Conservation (phyloP, 345 rosid species). For the Lumnitzera littorea region DNA sequence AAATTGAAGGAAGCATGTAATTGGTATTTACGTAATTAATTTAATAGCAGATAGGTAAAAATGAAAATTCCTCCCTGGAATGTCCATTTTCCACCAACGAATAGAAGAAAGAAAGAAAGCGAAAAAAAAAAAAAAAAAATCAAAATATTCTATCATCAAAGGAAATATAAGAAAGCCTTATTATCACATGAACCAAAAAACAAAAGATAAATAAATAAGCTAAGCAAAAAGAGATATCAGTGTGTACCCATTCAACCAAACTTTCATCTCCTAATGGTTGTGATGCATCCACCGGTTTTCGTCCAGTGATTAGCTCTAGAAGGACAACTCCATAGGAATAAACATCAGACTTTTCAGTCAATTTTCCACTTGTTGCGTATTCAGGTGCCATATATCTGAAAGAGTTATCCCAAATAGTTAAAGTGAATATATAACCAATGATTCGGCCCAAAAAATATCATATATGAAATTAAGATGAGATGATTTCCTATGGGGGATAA, state of each 20-base stretch:
- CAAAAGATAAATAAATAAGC: neutral
- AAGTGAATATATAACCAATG: neutral
- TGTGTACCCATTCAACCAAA: constrained; percentile 89
- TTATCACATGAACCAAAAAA: neutral
- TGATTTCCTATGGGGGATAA: too few relatives aligned
- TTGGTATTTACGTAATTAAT: too few relatives aligned
- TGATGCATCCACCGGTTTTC: constrained; percentile 85
- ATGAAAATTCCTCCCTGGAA: too few relatives aligned
- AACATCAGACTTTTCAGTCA: constrained; percentile 93
- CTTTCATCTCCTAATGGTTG: constrained; percentile 94
- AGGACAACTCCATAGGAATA: constrained; percentile 93
- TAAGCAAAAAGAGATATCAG: neutral
- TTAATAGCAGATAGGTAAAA: too few relatives aligned
- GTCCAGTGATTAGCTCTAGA: constrained; percentile 91
- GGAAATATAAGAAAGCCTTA: too few relatives aligned
- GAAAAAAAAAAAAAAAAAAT: too few relatives aligned
- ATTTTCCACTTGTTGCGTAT: constrained; percentile 93
- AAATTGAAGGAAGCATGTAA: too few relatives aligned
- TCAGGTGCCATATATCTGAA: constrained; percentile 97
- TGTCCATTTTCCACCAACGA: too few relatives aligned
- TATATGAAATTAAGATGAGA: too few relatives aligned
- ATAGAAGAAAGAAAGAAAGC: too few relatives aligned
- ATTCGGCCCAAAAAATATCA: neutral
- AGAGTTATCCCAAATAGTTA: constrained; percentile 6
- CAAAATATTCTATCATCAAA: too few relatives aligned